Percentiles rank a stretch among this genome's conserved stretches.
Evolutionary conservation across 2,329 filamentous ascomycete species (phyloP).

Genomic region (Pseudogymnoascus pannorum): DNA sequence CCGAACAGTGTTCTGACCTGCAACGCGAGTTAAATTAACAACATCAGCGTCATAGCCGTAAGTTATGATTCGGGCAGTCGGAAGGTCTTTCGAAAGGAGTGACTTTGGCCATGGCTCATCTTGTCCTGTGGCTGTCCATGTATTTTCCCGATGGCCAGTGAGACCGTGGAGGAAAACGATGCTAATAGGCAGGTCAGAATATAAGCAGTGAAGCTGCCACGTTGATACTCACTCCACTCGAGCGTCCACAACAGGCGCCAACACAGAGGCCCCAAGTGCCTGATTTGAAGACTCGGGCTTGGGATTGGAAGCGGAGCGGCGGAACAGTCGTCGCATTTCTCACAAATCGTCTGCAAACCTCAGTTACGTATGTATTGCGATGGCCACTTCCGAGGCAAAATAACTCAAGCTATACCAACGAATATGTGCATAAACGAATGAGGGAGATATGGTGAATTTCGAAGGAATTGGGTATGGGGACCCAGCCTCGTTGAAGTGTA

Average conservation of each 20-base stretch:
- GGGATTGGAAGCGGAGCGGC: neutral
- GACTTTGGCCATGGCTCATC: slow-evolving; percentile 30
- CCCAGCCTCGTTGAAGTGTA: neutral
- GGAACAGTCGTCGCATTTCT: neutral
- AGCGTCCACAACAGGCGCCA: neutral
- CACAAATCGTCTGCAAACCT: neutral
- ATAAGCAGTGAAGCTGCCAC: neutral
- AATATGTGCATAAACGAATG: neutral
- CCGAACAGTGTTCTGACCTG: neutral
- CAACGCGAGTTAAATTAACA: slow-evolving; percentile 13
- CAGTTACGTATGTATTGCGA: neutral
- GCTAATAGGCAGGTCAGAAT: slow-evolving; percentile 12
- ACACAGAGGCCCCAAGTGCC: neutral
- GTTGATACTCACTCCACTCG: neutral
- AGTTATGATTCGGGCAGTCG: slow-evolving; percentile 31
- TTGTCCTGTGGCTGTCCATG: slow-evolving; percentile 31
- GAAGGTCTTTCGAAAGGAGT: slow-evolving; percentile 28
- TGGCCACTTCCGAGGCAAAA: neutral
- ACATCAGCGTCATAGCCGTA: slow-evolving; percentile 34
- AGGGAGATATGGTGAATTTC: neutral
- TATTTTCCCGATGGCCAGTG: slow-evolving; percentile 32
- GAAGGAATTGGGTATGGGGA: neutral
- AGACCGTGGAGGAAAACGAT: slow-evolving; percentile 38
- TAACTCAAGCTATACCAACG: neutral
- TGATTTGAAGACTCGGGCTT: neutral